Conservation (phyloP, 2,329 filamentous ascomycete species). For the Fusarium nodosum region DNA sequence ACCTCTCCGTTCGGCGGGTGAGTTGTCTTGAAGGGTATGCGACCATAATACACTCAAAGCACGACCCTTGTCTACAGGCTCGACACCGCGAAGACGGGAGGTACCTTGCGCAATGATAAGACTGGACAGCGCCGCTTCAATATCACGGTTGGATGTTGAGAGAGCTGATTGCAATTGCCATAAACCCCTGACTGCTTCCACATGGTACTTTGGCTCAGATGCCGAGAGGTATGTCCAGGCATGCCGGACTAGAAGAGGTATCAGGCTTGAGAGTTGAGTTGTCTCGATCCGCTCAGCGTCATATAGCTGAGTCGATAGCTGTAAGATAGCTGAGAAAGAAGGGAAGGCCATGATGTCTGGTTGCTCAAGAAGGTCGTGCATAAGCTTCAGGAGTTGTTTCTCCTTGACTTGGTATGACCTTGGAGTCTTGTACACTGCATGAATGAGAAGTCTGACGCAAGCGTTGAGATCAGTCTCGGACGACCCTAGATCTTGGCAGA, state of each 20-base stretch:
- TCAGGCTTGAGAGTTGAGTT: conserved; percentile 70
- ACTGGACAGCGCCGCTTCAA: conserved; percentile 82
- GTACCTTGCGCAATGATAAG: conserved; percentile 71
- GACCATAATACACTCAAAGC: conserved; percentile 85
- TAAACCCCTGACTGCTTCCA: conserved; percentile 87
- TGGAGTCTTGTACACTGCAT: conserved; percentile 68
- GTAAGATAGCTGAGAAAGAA: conserved; percentile 70
- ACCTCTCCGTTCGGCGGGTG: conserved; percentile 63
- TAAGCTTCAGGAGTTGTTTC: conserved; percentile 63
- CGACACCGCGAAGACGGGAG: conserved; percentile 29
- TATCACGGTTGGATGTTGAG: conserved; percentile 74
- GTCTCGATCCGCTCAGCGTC: conserved; percentile 65
- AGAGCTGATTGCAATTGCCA: conserved; percentile 87
- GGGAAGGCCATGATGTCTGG: conserved; percentile 61
- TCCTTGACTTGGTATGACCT: conserved; percentile 60
- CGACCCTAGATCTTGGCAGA: conserved; percentile 61
- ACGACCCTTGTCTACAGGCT: conserved; percentile 72
- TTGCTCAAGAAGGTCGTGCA: conserved; percentile 62
- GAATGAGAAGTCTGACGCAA: conserved; percentile 71
- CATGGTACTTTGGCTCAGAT: conserved; percentile 90
- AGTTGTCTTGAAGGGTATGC: conserved; percentile 77
- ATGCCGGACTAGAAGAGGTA: conserved; percentile 76
- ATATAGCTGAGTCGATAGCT: conserved; percentile 70
- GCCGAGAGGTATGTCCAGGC: conserved; percentile 87
- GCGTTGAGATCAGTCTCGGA: conserved; percentile 65